Evolutionary conservation across 2,329 filamentous ascomycete genomes (phyloP).

Genomic region (Blastomyces emzantsi): DNA sequence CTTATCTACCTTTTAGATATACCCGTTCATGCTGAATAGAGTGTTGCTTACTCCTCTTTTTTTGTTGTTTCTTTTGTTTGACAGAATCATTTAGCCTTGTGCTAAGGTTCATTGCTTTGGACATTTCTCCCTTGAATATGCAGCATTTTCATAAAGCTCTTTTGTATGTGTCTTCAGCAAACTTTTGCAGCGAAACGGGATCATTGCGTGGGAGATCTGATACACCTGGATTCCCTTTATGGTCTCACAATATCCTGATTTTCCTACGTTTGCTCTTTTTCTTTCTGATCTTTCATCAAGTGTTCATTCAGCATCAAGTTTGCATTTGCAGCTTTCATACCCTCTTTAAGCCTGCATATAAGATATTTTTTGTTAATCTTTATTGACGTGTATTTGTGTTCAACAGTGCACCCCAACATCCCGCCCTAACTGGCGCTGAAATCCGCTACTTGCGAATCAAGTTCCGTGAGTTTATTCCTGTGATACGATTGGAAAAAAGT

Average conservation of each 20-base stretch:
- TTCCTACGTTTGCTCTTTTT: neutral
- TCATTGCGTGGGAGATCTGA: neutral
- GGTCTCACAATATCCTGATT: neutral
- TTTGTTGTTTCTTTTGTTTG: neutral
- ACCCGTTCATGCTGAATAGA: neutral
- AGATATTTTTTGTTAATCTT: neutral
- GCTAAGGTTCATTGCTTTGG: neutral
- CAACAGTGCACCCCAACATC: neutral
- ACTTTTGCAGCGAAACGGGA: neutral
- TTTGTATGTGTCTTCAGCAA: neutral
- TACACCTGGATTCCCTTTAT: neutral
- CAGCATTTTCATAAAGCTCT: neutral
- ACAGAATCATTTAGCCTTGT: neutral
- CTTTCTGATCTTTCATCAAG: neutral
- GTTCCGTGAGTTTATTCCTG: neutral
- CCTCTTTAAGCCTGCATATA: neutral
- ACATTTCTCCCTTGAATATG: neutral
- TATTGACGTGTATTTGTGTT: neutral
- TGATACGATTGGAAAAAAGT: neutral
- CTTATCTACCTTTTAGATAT: neutral
- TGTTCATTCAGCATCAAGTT: neutral
- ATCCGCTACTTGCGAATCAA: neutral
- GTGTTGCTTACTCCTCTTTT: neutral
- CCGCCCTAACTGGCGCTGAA: neutral
- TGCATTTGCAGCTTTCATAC: neutral